Base-by-base conservation (phyloP, 1,139 yeast genomes). In the Saccharomyces hybrid region DNA sequence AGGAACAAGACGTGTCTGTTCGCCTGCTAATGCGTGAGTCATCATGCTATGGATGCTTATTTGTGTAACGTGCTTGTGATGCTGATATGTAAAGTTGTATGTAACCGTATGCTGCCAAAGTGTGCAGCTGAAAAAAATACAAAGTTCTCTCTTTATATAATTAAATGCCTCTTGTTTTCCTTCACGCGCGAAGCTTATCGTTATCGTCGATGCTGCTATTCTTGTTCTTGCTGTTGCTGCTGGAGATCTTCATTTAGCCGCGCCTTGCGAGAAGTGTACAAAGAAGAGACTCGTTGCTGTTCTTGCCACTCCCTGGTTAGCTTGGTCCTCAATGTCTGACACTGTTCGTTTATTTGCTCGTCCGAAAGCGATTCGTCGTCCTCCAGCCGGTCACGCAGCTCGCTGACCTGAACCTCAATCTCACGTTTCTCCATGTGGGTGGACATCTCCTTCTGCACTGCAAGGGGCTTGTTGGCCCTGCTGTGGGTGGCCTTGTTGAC, bases 401-500 rank as follows among this genome's bases (percentile, higher is more conserved):
- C 62, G 5, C 64, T 57, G 1, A 65, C 66, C 41, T 55, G 57
- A 26, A 65, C 42, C 50, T 65, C 67, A 3, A 65, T 50, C 16
- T 61, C 57, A 28, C 68, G 52, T 48, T 48, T 52, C 23, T 50
- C 52, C 14, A 52, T 26, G 46, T 58, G 61, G 16, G 47, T 54
- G 34, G 6, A 49, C 53, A 47, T 57, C 55, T n/a, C 50, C 34
- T 52, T 42, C 28, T 46, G 25, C 14, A 16, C 47, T 7, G 48
- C 34, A 7, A 47, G 48, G 31, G 42, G 42, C 19, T 23, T 28
- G 23, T 50, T 47, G 7, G 5, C 48, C 16, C 26, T 27, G 38
- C 9, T 28, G 25, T 25, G 48, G 25, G 23, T 25, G 26, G 47
- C 5, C 16, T 44, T 38, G 5, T 38, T 38, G 7, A 38, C 11